phyloP scores from a whole-genome alignment of 2,329 filamentous ascomycete genomes.

The Mycocentrospora acerina region DNA sequence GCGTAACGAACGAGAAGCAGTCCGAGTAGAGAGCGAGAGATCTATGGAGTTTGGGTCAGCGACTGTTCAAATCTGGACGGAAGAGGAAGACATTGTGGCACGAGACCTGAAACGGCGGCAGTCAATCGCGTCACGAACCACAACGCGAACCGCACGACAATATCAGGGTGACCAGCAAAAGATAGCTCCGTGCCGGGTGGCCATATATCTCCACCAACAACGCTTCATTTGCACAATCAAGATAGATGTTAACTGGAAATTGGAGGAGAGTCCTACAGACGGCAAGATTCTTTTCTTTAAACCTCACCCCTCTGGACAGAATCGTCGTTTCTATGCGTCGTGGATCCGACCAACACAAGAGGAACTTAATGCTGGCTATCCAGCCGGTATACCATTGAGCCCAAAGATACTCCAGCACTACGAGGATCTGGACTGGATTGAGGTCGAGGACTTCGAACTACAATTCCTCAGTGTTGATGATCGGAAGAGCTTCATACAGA shows the following conservation, averaged over 20 bases:
- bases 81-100: conserved; percentile 1
- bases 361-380: neutral
- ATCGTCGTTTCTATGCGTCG: conserved; percentile 6
- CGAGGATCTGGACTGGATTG: conserved; percentile 3
- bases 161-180: conserved; percentile 1
- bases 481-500: conserved; percentile 1
- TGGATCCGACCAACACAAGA: conserved; percentile 5
- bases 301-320: neutral
- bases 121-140: neutral
- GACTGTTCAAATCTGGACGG: conserved; percentile 7
- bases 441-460: conserved; percentile 3
- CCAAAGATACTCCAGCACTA: conserved; percentile 2
- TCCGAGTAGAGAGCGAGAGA: neutral
- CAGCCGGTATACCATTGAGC: conserved; percentile 4
- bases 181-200: conserved; percentile 3
- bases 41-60: conserved; percentile 4
- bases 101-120: neutral
- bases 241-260: conserved; percentile 8
- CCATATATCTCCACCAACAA: conserved; percentile 5
- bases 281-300: conserved; percentile 1
- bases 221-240: conserved; percentile 4
- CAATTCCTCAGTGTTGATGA: neutral
- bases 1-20: neutral
- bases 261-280: neutral
- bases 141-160: neutral